Evolutionary conservation across 192 early-diverging fungal genomes (phyloP), one percentile per base, ranked within the genome.

Genomic region (Pilobolus umbonatus): DNA sequence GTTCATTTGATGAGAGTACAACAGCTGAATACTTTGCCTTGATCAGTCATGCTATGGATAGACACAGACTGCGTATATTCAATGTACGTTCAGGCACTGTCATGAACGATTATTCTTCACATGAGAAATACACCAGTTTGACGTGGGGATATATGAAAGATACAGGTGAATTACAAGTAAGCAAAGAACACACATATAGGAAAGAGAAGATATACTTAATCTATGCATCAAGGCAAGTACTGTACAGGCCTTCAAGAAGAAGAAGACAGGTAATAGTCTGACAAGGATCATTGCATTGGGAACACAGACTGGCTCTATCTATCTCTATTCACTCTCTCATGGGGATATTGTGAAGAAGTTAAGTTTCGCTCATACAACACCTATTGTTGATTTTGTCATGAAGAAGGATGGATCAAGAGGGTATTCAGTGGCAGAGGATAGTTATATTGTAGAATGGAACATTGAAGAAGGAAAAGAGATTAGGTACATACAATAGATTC

Each of bases 11-110:
- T 40, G 29, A 57, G n/a, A 47, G 38, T 17, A 15, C 12, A 21
- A 50, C 55, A 2, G 46, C 48, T 51, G 64, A 71, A 32, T 67
- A 69, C 59, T 80, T 77, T 65, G 75, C 75, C 51, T 67, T 80
- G 38, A 75, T 83, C 30, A 83, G 73, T 9, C 78, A 73, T 21
- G 69, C 74, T 63, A 61, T 80, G 54, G 80, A 83, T 74, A 74
- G 71, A 48, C 68, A 76, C 49, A 76, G 76, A 39, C 66, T 83
- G 10, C 72, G 78, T 28, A 64, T 82, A 52, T 82, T 82, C 39
- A 77, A 83, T 25, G 66, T 74, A 19, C 65, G 69, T 56, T 69
- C 69, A 19, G 70, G 75, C 38, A 78, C 62, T 43, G 68, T 80
- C 31, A 83, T 72, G 46, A 73, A 75, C 53, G 75, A 78, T 53